These are phyloP conservation scores for Linnemannia schmuckeri DNA, from an alignment of 192 early-diverging fungal species.

Conservation along the genomic window DNA sequence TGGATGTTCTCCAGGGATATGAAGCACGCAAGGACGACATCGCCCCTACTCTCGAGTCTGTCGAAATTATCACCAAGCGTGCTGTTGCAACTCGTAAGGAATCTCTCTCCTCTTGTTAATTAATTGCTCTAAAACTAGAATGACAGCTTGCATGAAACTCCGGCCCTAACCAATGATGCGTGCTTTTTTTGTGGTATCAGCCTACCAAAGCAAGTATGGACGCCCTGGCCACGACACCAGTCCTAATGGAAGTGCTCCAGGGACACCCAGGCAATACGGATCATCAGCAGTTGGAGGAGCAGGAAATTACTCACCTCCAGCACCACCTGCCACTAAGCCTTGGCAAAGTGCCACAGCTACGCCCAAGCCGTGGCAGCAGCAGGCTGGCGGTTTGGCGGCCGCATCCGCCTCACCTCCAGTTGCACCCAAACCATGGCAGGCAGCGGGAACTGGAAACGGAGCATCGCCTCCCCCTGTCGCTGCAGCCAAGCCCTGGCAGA, in stretches of 20 bases:
- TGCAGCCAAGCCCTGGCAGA: constrained; percentile 28
- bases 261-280: constrained; percentile 24
- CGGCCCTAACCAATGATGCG: not conserved
- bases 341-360: constrained; percentile 30
- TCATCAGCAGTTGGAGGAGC: not conserved
- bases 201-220: constrained; percentile 42
- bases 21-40: constrained; percentile 56
- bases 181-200: constrained; percentile 5
- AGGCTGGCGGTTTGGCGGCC: constrained; percentile 5
- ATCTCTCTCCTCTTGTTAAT: not conserved
- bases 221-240: constrained; percentile 25
- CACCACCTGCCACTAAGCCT: constrained; percentile 34
- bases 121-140: not conserved
- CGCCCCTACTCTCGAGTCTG: constrained; percentile 36
- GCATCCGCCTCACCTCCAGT: constrained; percentile 12
- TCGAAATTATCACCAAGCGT: constrained; percentile 48
- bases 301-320: constrained; percentile 23
- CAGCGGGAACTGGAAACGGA: not conserved
- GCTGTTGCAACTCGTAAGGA: constrained; percentile 23
- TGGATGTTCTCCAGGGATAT: constrained; percentile 58
- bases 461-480: not conserved
- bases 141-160: not conserved
- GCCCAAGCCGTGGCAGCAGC: constrained; percentile 31
- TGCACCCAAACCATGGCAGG: constrained; percentile 40
- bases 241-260: constrained; percentile 25